Evolutionary conservation across 495 filamentous ascomycete genomes (phyloP), one percentile per base, ranked within the genome.

Genomic region (Lasiosphaeria hispida): DNA sequence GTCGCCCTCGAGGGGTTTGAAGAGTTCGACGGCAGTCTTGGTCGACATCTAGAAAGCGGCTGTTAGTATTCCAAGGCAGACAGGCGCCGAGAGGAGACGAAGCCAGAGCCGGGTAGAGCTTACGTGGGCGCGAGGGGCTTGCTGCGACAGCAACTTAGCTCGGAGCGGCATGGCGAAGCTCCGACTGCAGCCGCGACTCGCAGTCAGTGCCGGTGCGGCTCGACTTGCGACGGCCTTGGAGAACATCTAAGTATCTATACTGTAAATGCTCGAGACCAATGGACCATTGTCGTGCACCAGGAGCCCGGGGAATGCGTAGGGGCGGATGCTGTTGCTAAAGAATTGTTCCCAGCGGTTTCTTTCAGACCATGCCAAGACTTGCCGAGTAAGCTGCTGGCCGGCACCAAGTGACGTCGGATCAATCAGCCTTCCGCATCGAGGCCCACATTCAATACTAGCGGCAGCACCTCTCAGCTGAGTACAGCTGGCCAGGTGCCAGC

Each of bases 371-470:
- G 13, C 18, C 47, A 17, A 47, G 17, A 10, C 17, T 47, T 47
- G 43, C 43, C 4, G 13, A 13, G 17, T 13, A 13, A 3, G 4
- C 19, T 13, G 38, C 36, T 34, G 37, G 13, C 23, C 10, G 23
- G 23, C 23, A 30, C 23, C 5, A 30, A 30, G 49, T 61, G 57
- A 48, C 48, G 45, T 45, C 55, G 55, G 38, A 54, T 23, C 30
- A 52, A 36, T 41, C 30, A 13, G 34, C 54, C 30, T 47, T 23
- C 45, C 43, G 36, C 90, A 94, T 79, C 84, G 91, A 91, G 49
- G 89, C 92, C 34, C 87, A 88, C 69, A 85, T 83, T 36, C 88
- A 92, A 75, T 88, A n/a, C n/a, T n/a, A n/a, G n/a, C n/a, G n/a
- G n/a, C n/a, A n/a, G n/a, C n/a, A n/a, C n/a, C n/a, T n/a, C n/a